Conservation (phyloP, 1,284 basidiomycete genomes). For the Trichosporon inkin region DNA sequence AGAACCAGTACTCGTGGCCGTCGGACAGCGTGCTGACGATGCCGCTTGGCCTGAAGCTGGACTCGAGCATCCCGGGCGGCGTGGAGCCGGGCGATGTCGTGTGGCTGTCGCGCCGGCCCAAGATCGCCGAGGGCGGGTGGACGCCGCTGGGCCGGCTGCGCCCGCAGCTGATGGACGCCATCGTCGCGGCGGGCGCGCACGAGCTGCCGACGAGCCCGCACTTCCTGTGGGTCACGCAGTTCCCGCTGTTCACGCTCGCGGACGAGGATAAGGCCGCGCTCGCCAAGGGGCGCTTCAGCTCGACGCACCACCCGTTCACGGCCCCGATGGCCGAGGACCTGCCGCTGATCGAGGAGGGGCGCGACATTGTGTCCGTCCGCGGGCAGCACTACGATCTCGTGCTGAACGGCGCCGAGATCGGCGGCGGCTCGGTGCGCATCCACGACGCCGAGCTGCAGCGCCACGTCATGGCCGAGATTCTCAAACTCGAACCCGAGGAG, state of each 20-base stretch:
- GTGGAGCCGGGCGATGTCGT: constrained; percentile 54
- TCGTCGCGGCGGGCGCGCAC: constrained; percentile 59
- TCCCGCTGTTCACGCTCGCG: constrained; percentile 84
- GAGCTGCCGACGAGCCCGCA: constrained; percentile 61
- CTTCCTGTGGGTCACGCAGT: constrained; percentile 93
- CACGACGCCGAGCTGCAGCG: constrained; percentile 84
- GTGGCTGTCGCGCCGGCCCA: constrained; percentile 55
- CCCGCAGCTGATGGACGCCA: constrained; percentile 60
- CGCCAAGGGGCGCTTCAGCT: constrained; percentile 79
- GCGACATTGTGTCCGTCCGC: constrained; percentile 62
- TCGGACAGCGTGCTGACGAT: constrained; percentile 40
- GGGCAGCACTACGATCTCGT: constrained; percentile 98
- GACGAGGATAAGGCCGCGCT: constrained; percentile 83
- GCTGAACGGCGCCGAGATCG: constrained; percentile 89
- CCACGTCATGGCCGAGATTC: constrained; percentile 68
- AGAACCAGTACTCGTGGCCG: constrained; percentile 43
- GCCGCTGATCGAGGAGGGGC: constrained; percentile 64
- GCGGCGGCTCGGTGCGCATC: constrained; percentile 86
- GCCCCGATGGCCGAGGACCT: constrained; percentile 90
- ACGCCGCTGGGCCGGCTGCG: constrained; percentile 74
- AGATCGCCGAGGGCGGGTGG: constrained; percentile 67
- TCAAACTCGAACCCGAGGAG: constrained; percentile 73
- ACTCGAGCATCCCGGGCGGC: constrained; percentile 36
- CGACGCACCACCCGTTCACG: constrained; percentile 92
- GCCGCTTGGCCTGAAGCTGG: constrained; percentile 38